Percentiles rank a stretch among this genome's conserved stretches.
phyloP scores from a whole-genome alignment of 345 rosid genomes.

The Eucalyptus sp. region DNA sequence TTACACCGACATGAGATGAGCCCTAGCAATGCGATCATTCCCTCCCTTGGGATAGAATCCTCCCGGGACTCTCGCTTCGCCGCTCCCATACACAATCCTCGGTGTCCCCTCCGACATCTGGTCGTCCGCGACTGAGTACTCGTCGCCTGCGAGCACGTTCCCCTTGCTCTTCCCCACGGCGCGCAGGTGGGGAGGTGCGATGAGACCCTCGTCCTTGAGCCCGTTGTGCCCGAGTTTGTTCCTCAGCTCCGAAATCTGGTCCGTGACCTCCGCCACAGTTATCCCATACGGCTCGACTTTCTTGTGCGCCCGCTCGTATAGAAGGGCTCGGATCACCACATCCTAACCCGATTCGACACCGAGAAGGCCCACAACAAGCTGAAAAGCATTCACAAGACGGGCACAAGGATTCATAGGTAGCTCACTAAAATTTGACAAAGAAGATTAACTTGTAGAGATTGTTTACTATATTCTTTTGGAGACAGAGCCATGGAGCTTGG shows the following conservation, averaged over 20 bases:
- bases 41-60: slow-evolving; percentile 65
- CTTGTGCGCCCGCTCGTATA: slow-evolving; percentile 18
- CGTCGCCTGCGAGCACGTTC: slow-evolving; percentile 48
- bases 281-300: slow-evolving; percentile 21
- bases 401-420: not conserved
- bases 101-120: slow-evolving; percentile 50
- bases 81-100: slow-evolving; percentile 53
- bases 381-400: not conserved
- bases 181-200: slow-evolving; percentile 9
- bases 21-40: slow-evolving; percentile 40
- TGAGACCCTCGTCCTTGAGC: slow-evolving; percentile 44
- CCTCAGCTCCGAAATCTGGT: slow-evolving; percentile 14
- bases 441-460: not conserved
- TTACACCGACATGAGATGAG: slow-evolving; percentile 3
- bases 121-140: slow-evolving; percentile 20
- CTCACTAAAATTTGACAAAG: not conserved
- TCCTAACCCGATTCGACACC: slow-evolving; percentile 83
- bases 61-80: slow-evolving; percentile 35
- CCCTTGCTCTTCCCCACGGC: slow-evolving; percentile 29
- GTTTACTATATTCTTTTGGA: slow-evolving; percentile 34
- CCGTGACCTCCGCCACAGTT: slow-evolving; percentile 33
- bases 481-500: slow-evolving; percentile 28
- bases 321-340: slow-evolving; percentile 48
- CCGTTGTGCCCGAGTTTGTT: slow-evolving; percentile 20
- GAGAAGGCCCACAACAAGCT: slow-evolving; percentile 71